Evolutionary conservation across 306 rosid genomes (phyloP), one percentile per base, ranked within the genome.

Genomic region (Styphnolobium japonicum): DNA sequence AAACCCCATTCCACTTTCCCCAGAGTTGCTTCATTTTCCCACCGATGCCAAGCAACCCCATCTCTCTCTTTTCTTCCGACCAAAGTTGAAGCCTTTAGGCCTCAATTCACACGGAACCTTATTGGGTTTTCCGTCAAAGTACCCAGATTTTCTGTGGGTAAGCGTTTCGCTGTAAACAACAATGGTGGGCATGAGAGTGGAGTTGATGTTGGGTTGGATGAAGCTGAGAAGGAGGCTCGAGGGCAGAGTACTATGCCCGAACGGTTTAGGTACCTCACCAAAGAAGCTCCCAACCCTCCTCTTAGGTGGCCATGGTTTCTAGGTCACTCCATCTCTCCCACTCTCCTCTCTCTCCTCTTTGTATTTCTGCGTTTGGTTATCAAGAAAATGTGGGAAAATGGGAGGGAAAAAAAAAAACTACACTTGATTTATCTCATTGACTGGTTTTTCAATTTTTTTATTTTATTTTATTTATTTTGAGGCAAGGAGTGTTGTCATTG

Each of bases 261-360:
- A 80, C 84, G 96, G 85, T 95, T 95, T 85, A 81, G 92, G 67
- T 83, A 89, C 55, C 83, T 88, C 39, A 8, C 90, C 33, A 87
- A 81, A 82, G 97, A 95, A 90, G 94, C 88, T 85, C 86, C 97
- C 3, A 88, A 86, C 73, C 84, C 89, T 62, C 94, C 96, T 45
- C 63, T 89, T 27, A 83, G 90, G 73, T 95, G 99, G 99, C 98
- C 97, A 12, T 93, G 84, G 88, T 43, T 95, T 81, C 84, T 93
- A 0, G 98, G 99, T 91, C 14, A 27, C 58, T 86, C 21, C 8
- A 16, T n/a, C 10, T 74, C 69, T 56, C 0, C n/a, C n/a, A n/a
- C n/a, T n/a, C n/a, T n/a, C n/a, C 19, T 77, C 33, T 66, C 40
- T 25, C 8, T 64, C 25, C 6, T 22, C 37, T 43, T 3, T 7